Conservation (phyloP, 805 yeast genomes). For the Hermanozyma aechmeae region DNA sequence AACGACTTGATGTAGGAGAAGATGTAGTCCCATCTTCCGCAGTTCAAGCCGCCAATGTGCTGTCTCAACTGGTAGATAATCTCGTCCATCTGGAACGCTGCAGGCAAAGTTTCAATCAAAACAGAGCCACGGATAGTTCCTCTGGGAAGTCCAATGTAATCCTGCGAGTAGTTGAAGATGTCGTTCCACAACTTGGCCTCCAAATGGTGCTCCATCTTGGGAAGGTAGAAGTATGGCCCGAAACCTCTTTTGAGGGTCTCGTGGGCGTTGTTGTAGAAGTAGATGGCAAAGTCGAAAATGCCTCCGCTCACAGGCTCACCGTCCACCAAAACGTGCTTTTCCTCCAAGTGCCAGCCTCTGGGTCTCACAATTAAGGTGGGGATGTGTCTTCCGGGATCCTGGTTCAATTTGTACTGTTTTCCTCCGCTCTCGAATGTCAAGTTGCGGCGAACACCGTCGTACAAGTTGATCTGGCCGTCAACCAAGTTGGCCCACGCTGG, state of each 20-base stretch:
- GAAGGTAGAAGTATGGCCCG: constrained; percentile 77
- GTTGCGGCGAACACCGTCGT: constrained; percentile 65
- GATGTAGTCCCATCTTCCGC: constrained; percentile 88
- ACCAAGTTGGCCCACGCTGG: constrained; percentile 78
- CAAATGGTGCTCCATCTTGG: constrained; percentile 79
- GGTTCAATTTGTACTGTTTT: constrained; percentile 27
- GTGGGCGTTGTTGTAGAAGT: constrained; percentile 66
- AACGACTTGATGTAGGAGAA: constrained; percentile 71
- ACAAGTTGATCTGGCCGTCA: constrained; percentile 73
- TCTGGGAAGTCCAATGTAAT: constrained; percentile 54
- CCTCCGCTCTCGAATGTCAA: constrained; percentile 24
- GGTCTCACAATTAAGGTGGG: constrained; percentile 81
- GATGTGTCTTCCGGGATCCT: constrained; percentile 32
- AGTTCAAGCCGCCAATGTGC: constrained; percentile 73
- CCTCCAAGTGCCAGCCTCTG: constrained; percentile 82
- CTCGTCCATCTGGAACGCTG: constrained; percentile 82
- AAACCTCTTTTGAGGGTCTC: constrained; percentile 53
- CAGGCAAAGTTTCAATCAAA: constrained; percentile 75
- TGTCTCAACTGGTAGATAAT: constrained; percentile 67
- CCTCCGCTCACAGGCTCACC: constrained; percentile 39
- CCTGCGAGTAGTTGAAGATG: constrained; percentile 69
- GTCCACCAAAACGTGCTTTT: constrained; percentile 26
- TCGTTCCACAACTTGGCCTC: constrained; percentile 84
- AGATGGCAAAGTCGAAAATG: constrained; percentile 69
- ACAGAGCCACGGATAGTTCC: constrained; percentile 80